Evolutionary conservation across 192 early-diverging fungal species (phyloP), one percentile per base, ranked within the genome.

Genomic region (Phycomyces blakesleeanus): DNA sequence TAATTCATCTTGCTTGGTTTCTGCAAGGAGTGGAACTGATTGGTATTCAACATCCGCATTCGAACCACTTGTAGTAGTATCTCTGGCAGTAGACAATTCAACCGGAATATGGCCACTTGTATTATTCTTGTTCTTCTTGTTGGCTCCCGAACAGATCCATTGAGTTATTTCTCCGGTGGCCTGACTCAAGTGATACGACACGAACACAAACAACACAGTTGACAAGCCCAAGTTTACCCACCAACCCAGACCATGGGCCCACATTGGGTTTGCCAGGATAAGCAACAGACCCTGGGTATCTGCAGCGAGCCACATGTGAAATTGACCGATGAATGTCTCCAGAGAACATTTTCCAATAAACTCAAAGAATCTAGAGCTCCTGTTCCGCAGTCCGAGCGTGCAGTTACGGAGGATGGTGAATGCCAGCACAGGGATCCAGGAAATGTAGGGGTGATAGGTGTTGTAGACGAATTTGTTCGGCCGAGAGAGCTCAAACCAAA

Each of bases 251-350:
- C 71, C 74, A 2, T 55, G 63, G 3, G 55, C n/a, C 78, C 72
- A 76, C 72, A 18, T 27, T 3, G 42, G 55, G 25, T 75, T 57
- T 22, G 80, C 73, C 6, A 78, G 64, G 16, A 87, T 55, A n/a
- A 85, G 78, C 14, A 91, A 63, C 20, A 90, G 49, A n/a, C 82
- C 91, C 56, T 89, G 87, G 40, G 89, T 92, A 49, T 92, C 91
- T 8, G 78, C 84, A 5, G 83, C 91, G 51, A 92, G 66, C 81
- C 87, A 92, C 54, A 90, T 74, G 63, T 92, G 91, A 66, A 88
- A 89, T 75, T 92, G 89, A 8, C 87, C 83, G 66, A 92, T 86
- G 58, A 92, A 92, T 20, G 85, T 87, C 68, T 92, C 91, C 15
- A 92, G 69, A 14, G 85, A 88, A 55, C 82, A 83, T 24, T 74